Percentiles rank a stretch among this genome's conserved stretches.
Conservation (phyloP, 768 basidiomycete genomes). For the Psilocybe cubensis region DNA sequence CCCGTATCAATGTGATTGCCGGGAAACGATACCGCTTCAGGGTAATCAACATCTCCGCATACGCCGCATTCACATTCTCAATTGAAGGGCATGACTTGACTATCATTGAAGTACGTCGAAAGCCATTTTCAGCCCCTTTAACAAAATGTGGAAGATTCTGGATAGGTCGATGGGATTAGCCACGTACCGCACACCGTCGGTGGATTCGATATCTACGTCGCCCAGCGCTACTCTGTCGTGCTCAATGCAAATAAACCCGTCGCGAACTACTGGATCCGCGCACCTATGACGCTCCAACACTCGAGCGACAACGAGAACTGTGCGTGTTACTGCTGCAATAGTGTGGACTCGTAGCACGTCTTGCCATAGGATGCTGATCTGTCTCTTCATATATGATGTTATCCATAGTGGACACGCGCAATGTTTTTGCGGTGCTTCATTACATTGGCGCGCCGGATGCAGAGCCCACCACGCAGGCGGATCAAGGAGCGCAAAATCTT, state of each 20-base stretch:
- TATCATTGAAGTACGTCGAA: slow-evolving; percentile 25
- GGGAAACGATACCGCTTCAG: slow-evolving; percentile 59
- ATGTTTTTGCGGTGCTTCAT: slow-evolving; percentile 37
- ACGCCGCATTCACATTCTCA: slow-evolving; percentile 41
- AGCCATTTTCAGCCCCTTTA: slow-evolving; percentile 18
- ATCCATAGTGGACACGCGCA: slow-evolving; percentile 23
- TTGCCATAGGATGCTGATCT: not conserved
- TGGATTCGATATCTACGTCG: slow-evolving; percentile 44
- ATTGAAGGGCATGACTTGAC: slow-evolving; percentile 36
- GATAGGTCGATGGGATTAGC: slow-evolving; percentile 41
- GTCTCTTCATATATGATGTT: slow-evolving; percentile 1
- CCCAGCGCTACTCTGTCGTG: slow-evolving; percentile 53
- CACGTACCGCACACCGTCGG: slow-evolving; percentile 36
- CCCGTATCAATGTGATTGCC: slow-evolving; percentile 37
- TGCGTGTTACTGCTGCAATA: too few relatives aligned
- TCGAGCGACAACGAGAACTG: slow-evolving; percentile 34
- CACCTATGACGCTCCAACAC: slow-evolving; percentile 33
- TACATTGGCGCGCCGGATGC: slow-evolving; percentile 38
- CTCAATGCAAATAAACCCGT: slow-evolving; percentile 45
- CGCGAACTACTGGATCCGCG: slow-evolving; percentile 51
- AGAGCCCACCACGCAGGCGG: slow-evolving; percentile 35
- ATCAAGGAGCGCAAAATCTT: slow-evolving; percentile 25
- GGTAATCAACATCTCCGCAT: slow-evolving; percentile 51
- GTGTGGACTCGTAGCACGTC: too few relatives aligned
- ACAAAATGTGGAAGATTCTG: not conserved